Evolutionary conservation across 2,329 filamentous ascomycete genomes (phyloP).

Genomic region (Hypocreales sp.): DNA sequence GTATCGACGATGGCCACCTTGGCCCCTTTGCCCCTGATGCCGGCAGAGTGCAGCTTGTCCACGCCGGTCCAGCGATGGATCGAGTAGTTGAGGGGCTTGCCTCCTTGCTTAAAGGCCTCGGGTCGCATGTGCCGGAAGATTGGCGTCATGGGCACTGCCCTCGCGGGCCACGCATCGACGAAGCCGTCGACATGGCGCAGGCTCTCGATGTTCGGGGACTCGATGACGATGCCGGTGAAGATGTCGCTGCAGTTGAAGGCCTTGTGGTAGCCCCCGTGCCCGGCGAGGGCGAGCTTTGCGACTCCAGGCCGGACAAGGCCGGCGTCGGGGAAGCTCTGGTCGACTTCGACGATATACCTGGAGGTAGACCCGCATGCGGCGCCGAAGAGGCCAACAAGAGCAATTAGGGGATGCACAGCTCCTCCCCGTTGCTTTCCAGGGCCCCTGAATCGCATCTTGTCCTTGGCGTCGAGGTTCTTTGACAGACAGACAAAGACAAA

Average conservation of each 20-base stretch:
- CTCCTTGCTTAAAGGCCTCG: too few species aligned
- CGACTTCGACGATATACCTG: too few species aligned
- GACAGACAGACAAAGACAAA: too few species aligned
- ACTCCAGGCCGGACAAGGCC: too few species aligned
- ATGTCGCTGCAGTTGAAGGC: too few species aligned
- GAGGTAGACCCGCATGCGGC: too few species aligned
- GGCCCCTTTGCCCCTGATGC: slow-evolving; percentile 20
- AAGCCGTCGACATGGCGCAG: not conserved
- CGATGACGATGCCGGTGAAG: too few species aligned
- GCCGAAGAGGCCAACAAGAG: too few species aligned
- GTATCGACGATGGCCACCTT: slow-evolving; percentile 24
- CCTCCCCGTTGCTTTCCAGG: slow-evolving; percentile 23
- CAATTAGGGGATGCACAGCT: slow-evolving; percentile 27
- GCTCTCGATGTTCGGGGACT: not conserved
- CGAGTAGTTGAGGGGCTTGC: not conserved
- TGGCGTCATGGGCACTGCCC: not conserved
- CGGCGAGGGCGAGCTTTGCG: too few species aligned
- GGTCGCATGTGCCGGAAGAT: not conserved
- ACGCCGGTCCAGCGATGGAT: slow-evolving; percentile 16
- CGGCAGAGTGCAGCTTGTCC: slow-evolving; percentile 19
- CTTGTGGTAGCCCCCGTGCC: too few species aligned
- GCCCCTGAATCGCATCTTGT: slow-evolving; percentile 25
- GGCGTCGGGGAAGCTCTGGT: too few species aligned
- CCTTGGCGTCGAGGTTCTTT: too few species aligned
- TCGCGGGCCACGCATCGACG: not conserved